Evolutionary conservation across 768 basidiomycete genomes (phyloP).

Genomic region (Leccinum olivaceopallidum): DNA sequence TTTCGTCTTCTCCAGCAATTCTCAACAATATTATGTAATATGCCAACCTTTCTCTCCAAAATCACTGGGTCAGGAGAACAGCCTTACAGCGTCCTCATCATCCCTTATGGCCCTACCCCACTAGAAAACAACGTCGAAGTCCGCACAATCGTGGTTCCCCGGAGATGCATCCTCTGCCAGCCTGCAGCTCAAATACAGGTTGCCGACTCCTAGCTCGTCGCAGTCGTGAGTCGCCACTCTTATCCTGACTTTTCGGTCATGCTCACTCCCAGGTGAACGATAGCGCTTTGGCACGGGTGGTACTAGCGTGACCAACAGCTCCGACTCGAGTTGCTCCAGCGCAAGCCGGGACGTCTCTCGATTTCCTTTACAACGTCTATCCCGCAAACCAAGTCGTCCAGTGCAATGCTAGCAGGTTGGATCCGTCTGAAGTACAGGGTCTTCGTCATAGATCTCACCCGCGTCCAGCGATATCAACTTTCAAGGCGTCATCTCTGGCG

Average conservation of each 20-base stretch:
- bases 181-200: constrained; percentile 64
- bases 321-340: constrained; percentile 62
- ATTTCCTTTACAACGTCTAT: constrained; percentile 61
- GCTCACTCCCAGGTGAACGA: constrained; percentile 52
- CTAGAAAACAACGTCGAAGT: constrained; percentile 62
- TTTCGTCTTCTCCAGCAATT: constrained; percentile 44
- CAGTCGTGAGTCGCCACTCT: constrained; percentile 56
- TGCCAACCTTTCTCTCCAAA: constrained; percentile 46
- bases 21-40: constrained; percentile 49
- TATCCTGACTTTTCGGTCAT: background rate
- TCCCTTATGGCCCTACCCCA: constrained; percentile 65
- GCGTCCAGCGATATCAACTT: constrained; percentile 52
- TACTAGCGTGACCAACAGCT: constrained; percentile 59
- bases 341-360: constrained; percentile 45
- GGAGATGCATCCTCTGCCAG: constrained; percentile 39
- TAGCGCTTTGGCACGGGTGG: constrained; percentile 69
- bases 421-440: constrained; percentile 45
- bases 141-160: constrained; percentile 58
- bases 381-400: constrained; percentile 67
- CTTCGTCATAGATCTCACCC: background rate
- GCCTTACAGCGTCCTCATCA: constrained; percentile 58
- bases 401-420: constrained; percentile 61
- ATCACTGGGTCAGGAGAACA: constrained; percentile 62
- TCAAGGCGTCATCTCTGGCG: constrained; percentile 76
- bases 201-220: constrained; percentile 68